phyloP scores from a whole-genome alignment of 1,284 basidiomycete species.

The Ceratobasidium sp. region DNA sequence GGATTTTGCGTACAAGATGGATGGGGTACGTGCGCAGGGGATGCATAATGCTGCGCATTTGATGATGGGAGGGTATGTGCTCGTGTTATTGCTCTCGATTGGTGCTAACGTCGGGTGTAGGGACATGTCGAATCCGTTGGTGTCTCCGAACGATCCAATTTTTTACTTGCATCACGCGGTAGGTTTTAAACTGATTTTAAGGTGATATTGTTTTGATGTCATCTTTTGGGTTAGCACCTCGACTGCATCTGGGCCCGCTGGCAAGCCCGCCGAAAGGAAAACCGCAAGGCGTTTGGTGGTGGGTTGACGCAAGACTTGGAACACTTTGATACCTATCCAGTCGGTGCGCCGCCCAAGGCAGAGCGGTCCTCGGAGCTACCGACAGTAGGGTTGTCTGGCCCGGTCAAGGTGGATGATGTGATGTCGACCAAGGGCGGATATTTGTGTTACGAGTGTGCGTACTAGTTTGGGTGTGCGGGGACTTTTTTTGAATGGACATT shows the following conservation, averaged over 20 bases:
- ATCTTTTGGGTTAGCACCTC: conserved; percentile 22
- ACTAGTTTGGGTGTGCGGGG: background rate
- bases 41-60: conserved; percentile 47
- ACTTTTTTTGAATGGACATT: too few species aligned
- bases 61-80: conserved; percentile 39
- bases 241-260: conserved; percentile 48
- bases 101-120: background rate
- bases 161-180: conserved; percentile 44
- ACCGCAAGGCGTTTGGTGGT: conserved; percentile 44
- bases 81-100: background rate
- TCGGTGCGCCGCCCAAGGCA: conserved; percentile 27
- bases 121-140: conserved; percentile 36
- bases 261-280: conserved; percentile 28
- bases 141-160: conserved; percentile 45
- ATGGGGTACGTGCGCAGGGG: conserved; percentile 45
- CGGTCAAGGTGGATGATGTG: conserved; percentile 26
- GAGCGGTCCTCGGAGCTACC: conserved; percentile 8
- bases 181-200: background rate
- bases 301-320: conserved; percentile 35
- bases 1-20: conserved; percentile 44
- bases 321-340: conserved; percentile 40
- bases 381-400: conserved; percentile 5
- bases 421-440: conserved; percentile 16
- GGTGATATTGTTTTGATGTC: background rate
- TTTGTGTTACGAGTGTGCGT: conserved; percentile 43